Conservation (phyloP, 768 basidiomycete genomes). For the Cystoderma amianthinum region DNA sequence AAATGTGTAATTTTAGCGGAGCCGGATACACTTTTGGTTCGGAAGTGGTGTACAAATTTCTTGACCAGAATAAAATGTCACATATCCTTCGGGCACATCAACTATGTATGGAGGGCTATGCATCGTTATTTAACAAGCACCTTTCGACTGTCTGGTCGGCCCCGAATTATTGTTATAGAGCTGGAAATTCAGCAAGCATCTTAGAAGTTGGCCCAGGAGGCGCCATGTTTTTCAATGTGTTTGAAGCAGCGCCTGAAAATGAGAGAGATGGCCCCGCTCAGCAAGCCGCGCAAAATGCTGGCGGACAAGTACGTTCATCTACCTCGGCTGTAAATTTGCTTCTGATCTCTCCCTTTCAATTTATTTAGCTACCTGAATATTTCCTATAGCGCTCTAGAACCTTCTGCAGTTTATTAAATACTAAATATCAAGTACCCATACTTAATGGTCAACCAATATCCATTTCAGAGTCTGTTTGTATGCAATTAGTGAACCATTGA, state of each 20-base stretch:
- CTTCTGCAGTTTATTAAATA: no score
- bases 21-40: slow-evolving; percentile 99
- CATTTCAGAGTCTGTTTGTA: no score
- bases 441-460: no score
- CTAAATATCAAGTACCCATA: no score
- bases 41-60: slow-evolving; percentile 95
- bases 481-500: no score
- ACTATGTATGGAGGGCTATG: slow-evolving; percentile 98
- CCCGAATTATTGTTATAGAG: slow-evolving; percentile 98
- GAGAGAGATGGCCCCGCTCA: slow-evolving; percentile 85
- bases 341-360: no score
- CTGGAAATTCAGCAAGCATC: slow-evolving; percentile 95
- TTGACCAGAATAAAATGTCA: slow-evolving; percentile 92
- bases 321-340: no score
- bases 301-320: slow-evolving; percentile 51
- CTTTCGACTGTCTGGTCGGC: slow-evolving; percentile 98
- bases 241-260: slow-evolving; percentile 98
- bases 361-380: slow-evolving; percentile 82
- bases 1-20: slow-evolving; percentile 53
- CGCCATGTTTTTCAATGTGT: slow-evolving; percentile 91
- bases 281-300: slow-evolving; percentile 64
- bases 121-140: slow-evolving; percentile 94
- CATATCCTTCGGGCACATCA: slow-evolving; percentile 98
- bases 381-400: no score
- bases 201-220: slow-evolving; percentile 91